Percentiles rank a stretch among this genome's conserved stretches.
phyloP scores from a whole-genome alignment of 306 rosid genomes.

The Carpinus fangiana region DNA sequence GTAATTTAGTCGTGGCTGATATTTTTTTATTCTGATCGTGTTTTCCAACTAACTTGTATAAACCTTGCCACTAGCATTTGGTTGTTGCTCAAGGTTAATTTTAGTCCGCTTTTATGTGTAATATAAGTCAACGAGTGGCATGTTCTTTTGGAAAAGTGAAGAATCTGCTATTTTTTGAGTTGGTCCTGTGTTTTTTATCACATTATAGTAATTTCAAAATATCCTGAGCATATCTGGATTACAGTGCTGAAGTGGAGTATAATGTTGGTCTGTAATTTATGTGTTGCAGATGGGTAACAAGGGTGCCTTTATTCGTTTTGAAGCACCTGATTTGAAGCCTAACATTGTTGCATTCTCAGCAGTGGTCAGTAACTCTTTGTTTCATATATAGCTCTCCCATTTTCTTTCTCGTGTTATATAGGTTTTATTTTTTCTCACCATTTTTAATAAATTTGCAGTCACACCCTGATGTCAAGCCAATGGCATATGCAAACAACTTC shows the following conservation, averaged over 20 bases:
- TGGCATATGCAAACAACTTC: constrained; percentile 99
- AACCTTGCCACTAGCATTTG: too few relatives aligned
- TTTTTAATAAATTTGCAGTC: constrained; percentile 59
- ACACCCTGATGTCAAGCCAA: constrained; percentile 96
- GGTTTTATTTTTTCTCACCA: background rate
- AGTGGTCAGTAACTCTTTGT: constrained; percentile 63
- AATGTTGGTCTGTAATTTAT: constrained; percentile 18
- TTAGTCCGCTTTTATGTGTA: background rate
- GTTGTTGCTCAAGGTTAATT: too few relatives aligned
- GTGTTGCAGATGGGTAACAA: constrained; percentile 94
- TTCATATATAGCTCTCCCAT: constrained; percentile 4
- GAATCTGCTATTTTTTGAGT: background rate
- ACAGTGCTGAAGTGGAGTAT: background rate
- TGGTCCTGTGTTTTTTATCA: background rate
- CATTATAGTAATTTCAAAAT: too few relatives aligned
- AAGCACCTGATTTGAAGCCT: constrained; percentile 88
- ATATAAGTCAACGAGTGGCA: background rate
- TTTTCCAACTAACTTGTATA: too few relatives aligned
- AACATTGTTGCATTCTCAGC: constrained; percentile 86
- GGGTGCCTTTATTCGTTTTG: constrained; percentile 97
- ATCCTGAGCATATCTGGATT: background rate
- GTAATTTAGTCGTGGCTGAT: constrained; percentile 37
- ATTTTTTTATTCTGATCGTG: background rate
- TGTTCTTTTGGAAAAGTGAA: background rate
- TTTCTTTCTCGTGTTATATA: background rate